These are phyloP conservation scores for Venturiaceae sp. DNA, from an alignment of 2,329 filamentous ascomycete species.

Conservation along the genomic window DNA sequence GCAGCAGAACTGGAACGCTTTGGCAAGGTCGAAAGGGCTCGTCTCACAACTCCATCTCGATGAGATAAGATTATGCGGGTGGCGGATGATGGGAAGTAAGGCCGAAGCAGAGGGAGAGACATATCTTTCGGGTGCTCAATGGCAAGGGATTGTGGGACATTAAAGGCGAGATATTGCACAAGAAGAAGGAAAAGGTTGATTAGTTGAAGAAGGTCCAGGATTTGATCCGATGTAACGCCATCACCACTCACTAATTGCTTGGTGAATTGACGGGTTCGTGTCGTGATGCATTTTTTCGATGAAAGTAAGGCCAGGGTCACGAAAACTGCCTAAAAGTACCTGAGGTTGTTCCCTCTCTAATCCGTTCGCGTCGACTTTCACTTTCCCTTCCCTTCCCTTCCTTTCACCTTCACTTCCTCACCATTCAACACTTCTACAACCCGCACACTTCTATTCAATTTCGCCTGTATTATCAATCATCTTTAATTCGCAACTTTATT, in stretches of 20 bases:
- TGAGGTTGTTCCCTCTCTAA: no score
- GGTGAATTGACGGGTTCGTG: no score
- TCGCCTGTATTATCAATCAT: background rate
- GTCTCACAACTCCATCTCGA: background rate
- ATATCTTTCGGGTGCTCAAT: background rate
- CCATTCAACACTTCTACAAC: no score
- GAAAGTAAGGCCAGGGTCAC: no score
- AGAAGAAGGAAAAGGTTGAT: background rate
- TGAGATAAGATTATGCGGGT: background rate
- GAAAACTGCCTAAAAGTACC: no score
- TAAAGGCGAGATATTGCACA: background rate
- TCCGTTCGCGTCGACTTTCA: no score
- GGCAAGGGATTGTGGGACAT: background rate
- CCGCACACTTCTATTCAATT: background rate
- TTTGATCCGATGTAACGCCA: background rate
- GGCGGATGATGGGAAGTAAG: background rate
- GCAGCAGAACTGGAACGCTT: constrained; percentile 3
- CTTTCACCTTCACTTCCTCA: background rate
- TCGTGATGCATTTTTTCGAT: no score
- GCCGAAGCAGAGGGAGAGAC: background rate
- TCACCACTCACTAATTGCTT: background rate
- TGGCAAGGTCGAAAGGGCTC: background rate
- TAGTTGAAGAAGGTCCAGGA: background rate
- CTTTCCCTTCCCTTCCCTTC: background rate
- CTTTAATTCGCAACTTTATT: background rate